phyloP scores from a whole-genome alignment of 2,329 filamentous ascomycete species.

The Chrysoporthe cubensis region DNA sequence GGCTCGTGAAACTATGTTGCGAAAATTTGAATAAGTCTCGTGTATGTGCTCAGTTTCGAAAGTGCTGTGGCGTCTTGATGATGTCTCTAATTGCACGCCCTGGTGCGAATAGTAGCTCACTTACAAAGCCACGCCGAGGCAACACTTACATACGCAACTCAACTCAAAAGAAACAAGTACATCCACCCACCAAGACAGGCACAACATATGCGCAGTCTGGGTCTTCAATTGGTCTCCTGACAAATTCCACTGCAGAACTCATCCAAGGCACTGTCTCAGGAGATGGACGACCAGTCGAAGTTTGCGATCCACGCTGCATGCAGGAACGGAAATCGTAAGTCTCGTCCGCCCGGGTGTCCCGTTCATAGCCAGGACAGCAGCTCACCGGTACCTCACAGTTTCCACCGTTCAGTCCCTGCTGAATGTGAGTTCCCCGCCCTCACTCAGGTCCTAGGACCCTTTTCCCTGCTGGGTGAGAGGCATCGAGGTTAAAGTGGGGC shows the following conservation, averaged over 20 bases:
- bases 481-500: not conserved
- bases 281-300: constrained; percentile 54
- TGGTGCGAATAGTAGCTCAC: not conserved
- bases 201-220: constrained; percentile 5
- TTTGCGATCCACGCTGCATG: constrained; percentile 88
- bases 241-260: too few species aligned
- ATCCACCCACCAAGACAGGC: not conserved
- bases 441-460: not conserved
- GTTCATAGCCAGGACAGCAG: not conserved
- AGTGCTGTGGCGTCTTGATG: not conserved
- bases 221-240: not conserved
- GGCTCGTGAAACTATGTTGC: too few species aligned
- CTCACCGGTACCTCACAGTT: constrained; percentile 50
- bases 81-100: not conserved
- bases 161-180: not conserved
- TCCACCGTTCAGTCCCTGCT: constrained; percentile 75
- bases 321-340: constrained; percentile 79
- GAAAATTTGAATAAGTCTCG: not conserved
- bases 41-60: not conserved
- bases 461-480: not conserved
- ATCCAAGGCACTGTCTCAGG: not conserved
- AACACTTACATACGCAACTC: constrained; percentile 35
- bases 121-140: constrained; percentile 27
- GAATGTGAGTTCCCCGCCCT: constrained; percentile 52
- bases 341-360: not conserved